Evolutionary conservation across 805 yeast species (phyloP).

Genomic region (Yamadazyma laniorum): DNA sequence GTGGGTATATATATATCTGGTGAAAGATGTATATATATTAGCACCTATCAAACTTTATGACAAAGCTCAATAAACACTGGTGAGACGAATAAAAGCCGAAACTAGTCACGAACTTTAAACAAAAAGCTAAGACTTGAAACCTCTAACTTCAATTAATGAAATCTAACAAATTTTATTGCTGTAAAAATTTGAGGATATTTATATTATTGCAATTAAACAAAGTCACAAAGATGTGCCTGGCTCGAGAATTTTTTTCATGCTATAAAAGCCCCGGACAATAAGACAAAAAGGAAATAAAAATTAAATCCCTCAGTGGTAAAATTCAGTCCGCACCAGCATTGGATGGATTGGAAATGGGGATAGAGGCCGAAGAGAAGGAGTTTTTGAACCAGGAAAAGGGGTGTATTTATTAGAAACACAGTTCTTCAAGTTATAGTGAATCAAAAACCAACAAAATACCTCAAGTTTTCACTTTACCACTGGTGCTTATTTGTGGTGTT

Average conservation of each 20-base stretch:
- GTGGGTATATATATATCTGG: conserved; percentile 4
- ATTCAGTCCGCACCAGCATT: background rate
- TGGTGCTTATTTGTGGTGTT: background rate
- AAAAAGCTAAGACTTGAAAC: conserved; percentile 4
- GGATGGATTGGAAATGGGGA: no score
- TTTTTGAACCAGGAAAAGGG: background rate
- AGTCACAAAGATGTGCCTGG: conserved; percentile 7
- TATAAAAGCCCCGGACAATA: background rate
- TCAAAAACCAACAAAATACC: background rate
- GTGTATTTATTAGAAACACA: background rate
- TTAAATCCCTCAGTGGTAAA: conserved; percentile 11
- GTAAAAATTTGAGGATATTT: conserved; percentile 7
- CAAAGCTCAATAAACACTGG: conserved; percentile 6
- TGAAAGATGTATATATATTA: conserved; percentile 3
- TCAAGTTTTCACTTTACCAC: background rate
- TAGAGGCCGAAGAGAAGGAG: no score
- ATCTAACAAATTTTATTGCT: conserved; percentile 1
- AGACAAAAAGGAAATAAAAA: background rate
- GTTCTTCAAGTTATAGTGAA: background rate
- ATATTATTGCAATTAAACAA: conserved; percentile 6
- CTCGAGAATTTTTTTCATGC: conserved; percentile 3
- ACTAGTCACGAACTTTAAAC: conserved; percentile 4
- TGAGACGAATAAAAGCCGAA: conserved; percentile 2
- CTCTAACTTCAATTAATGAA: conserved; percentile 3
- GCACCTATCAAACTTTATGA: conserved; percentile 5